A percentile compares a stretch with the other conserved stretches of the same genome.
phyloP scores from a whole-genome alignment of 1,139 yeast species.

The Pichia sp. region DNA sequence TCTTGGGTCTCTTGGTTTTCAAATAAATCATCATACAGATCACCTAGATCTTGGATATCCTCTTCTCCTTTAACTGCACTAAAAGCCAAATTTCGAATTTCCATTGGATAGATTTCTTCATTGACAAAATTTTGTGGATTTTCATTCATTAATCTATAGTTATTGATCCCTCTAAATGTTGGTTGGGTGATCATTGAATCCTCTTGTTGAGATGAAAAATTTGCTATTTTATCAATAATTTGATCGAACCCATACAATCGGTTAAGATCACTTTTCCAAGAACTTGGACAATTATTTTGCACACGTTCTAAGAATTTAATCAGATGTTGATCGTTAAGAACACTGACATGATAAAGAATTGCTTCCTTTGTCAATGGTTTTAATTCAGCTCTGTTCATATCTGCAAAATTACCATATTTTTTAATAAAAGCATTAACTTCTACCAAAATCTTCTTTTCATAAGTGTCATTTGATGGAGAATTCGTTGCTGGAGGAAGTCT shows the following conservation, averaged over 20 bases:
- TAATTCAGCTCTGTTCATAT: conserved; percentile 14
- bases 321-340: conserved; percentile 11
- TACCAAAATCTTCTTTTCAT: conserved; percentile 14
- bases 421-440: conserved; percentile 16
- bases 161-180: neutral
- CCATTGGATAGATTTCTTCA: no score
- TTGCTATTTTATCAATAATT: conserved; percentile 6
- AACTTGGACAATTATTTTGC: conserved; percentile 6
- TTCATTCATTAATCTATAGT: neutral
- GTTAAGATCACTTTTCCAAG: conserved; percentile 11
- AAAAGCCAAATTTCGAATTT: no score
- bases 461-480: conserved; percentile 13
- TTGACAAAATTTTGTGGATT: neutral
- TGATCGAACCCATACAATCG: conserved; percentile 10
- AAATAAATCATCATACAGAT: no score
- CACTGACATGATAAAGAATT: conserved; percentile 6
- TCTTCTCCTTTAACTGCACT: no score
- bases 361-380: conserved; percentile 4
- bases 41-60: no score
- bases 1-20: neutral
- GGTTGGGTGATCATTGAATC: neutral
- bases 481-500: conserved; percentile 11
- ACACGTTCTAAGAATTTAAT: conserved; percentile 11
- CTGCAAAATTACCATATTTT: conserved; percentile 16
- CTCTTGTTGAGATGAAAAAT: conserved; percentile 2